These are phyloP conservation scores for Pythium angustatum DNA, from an alignment of 352 stramenopile genomes.

Conservation along the genomic window DNA sequence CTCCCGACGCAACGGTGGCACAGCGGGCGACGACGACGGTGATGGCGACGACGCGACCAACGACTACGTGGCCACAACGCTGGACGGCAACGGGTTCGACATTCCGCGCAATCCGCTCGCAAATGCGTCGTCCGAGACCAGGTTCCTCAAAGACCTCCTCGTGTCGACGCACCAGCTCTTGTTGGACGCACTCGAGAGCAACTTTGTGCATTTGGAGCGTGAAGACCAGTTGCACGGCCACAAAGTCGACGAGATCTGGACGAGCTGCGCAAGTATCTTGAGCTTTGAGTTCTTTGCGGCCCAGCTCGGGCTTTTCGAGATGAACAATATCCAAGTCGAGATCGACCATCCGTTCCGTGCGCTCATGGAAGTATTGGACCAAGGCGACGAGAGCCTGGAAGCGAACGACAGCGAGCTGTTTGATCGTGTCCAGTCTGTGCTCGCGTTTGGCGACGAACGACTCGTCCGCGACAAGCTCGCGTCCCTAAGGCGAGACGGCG, in stretches of 20 bases:
- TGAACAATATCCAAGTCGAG: conserved; percentile 96
- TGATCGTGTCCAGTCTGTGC: conserved; percentile 26
- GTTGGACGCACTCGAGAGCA: conserved; percentile 66
- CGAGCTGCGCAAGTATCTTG: conserved; percentile 59
- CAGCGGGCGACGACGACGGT: background rate
- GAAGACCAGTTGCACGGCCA: conserved; percentile 63
- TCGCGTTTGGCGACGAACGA: conserved; percentile 14
- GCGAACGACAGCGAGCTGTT: conserved; percentile 37
- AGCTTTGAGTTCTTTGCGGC: conserved; percentile 87
- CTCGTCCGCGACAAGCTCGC: conserved; percentile 9
- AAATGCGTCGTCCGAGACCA: conserved; percentile 29
- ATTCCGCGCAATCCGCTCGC: conserved; percentile 13
- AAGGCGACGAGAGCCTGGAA: conserved; percentile 30
- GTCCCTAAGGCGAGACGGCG: background rate
- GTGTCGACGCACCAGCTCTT: conserved; percentile 64
- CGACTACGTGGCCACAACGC: conserved; percentile 23
- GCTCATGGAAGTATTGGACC: conserved; percentile 72
- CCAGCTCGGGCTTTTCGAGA: conserved; percentile 95
- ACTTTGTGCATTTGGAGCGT: conserved; percentile 59
- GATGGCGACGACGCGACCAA: conserved; percentile 19
- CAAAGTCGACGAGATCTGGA: conserved; percentile 61
- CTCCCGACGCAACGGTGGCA: background rate
- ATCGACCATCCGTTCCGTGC: conserved; percentile 79
- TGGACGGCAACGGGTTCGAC: conserved; percentile 12
- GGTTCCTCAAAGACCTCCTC: conserved; percentile 62